Conservation (phyloP, 1,284 basidiomycete species). For the Boletus semigastroideus region DNA sequence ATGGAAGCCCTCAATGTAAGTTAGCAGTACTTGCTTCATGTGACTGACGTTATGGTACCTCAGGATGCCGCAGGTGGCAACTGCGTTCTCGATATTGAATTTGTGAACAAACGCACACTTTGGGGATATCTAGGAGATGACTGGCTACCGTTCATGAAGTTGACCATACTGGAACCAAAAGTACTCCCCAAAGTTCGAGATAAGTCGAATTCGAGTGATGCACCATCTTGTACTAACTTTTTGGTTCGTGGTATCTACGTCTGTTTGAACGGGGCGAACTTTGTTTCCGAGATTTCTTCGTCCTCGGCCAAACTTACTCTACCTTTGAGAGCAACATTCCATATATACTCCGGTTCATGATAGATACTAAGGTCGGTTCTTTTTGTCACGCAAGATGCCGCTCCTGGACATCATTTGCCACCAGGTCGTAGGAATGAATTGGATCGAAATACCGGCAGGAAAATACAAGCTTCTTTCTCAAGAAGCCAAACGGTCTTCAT, state of each 20-base stretch:
- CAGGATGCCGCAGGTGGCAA: slow-evolving; percentile 35
- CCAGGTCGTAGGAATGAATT: slow-evolving; percentile 95
- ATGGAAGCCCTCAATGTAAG: slow-evolving; percentile 77
- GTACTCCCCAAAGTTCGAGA: slow-evolving; percentile 86
- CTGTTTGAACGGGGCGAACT: slow-evolving; percentile 86
- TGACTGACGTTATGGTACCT: slow-evolving; percentile 6
- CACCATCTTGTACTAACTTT: slow-evolving; percentile 15
- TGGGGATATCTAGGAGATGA: slow-evolving; percentile 89
- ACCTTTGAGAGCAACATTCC: slow-evolving; percentile 94
- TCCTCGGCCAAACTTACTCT: slow-evolving; percentile 43
- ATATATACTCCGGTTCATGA: slow-evolving; percentile 92
- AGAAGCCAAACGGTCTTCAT: slow-evolving; percentile 69
- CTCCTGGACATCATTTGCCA: background rate
- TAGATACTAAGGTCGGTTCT: slow-evolving; percentile 77
- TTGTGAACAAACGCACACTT: slow-evolving; percentile 70
- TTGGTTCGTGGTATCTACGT: slow-evolving; percentile 48
- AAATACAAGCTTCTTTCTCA: slow-evolving; percentile 66
- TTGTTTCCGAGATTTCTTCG: slow-evolving; percentile 68
- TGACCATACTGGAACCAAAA: slow-evolving; percentile 72
- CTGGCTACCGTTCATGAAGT: slow-evolving; percentile 77
- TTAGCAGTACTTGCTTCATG: slow-evolving; percentile 6
- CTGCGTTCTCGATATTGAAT: slow-evolving; percentile 57
- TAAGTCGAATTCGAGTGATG: slow-evolving; percentile 47
- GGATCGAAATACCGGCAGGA: slow-evolving; percentile 87
- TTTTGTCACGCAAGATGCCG: background rate